Evolutionary conservation across 73 alveolate species (phyloP).

Genomic region (Paramecium octaurelia): DNA sequence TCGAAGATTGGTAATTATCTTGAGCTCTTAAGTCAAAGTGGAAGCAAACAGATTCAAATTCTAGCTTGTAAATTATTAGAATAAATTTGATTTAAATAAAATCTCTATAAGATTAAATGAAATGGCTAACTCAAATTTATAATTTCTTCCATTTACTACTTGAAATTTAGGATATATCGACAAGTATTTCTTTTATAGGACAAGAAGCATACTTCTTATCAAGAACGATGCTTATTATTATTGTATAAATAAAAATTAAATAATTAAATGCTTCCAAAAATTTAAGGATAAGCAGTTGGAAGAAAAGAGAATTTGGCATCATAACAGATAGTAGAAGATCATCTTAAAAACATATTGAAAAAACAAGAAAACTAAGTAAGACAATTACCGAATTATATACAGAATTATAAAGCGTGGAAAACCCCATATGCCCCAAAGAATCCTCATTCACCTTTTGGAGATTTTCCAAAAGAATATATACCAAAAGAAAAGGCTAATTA

Average conservation of each 20-base stretch:
- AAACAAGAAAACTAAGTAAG: constrained; percentile 40
- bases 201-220: not conserved
- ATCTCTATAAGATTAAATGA: not conserved
- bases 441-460: constrained; percentile 98
- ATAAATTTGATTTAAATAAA: not conserved
- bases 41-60: not conserved
- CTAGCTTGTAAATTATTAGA: not conserved
- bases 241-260: not conserved
- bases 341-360: constrained; percentile 49
- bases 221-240: not conserved
- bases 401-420: constrained; percentile 62
- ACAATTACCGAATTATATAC: not conserved
- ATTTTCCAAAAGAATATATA: constrained; percentile 94
- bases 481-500: constrained; percentile 53
- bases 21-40: not conserved
- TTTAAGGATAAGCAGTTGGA: constrained; percentile 49
- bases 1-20: not conserved
- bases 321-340: constrained; percentile 62
- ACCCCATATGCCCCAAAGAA: constrained; percentile 66
- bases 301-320: constrained; percentile 62
- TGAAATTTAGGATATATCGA: not conserved
- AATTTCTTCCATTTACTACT: not conserved
- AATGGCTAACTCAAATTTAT: not conserved
- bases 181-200: not conserved
- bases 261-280: constrained; percentile 59